Evolutionary conservation across 1,284 basidiomycete species (phyloP).

Genomic region (Meira nashicola): DNA sequence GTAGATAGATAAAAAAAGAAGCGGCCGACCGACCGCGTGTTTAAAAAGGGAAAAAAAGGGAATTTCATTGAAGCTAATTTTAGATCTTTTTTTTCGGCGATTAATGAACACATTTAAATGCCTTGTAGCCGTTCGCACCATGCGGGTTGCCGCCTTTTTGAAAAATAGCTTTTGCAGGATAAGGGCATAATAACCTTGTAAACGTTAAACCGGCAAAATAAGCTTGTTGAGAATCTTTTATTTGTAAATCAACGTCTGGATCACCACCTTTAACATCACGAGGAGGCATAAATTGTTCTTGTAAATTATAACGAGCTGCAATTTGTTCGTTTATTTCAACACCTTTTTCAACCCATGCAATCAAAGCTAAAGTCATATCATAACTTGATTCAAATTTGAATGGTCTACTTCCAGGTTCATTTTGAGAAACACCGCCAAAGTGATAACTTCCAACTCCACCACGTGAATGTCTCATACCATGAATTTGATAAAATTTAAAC

Average conservation of each 20-base stretch:
- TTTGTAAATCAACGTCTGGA: not conserved
- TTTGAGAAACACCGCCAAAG: slow-evolving; percentile 17
- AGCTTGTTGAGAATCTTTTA: slow-evolving; percentile 3
- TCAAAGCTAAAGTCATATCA: slow-evolving; percentile 19
- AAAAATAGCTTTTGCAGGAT: slow-evolving; percentile 14
- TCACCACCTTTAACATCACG: not conserved
- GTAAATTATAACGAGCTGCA: slow-evolving; percentile 16
- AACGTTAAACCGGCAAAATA: slow-evolving; percentile 10
- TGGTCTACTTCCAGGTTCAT: slow-evolving; percentile 18
- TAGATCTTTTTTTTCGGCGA: no score
- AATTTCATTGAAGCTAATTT: no score
- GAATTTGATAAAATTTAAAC: slow-evolving; percentile 26
- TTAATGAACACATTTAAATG: no score
- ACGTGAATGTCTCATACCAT: slow-evolving; percentile 31
- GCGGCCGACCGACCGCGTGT: no score
- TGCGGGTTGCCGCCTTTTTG: slow-evolving; percentile 9
- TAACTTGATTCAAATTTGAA: slow-evolving; percentile 16
- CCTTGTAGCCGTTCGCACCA: no score
- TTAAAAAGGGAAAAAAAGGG: no score
- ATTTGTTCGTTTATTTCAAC: slow-evolving; percentile 3
- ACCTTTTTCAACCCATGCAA: slow-evolving; percentile 18
- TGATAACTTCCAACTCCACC: slow-evolving; percentile 17
- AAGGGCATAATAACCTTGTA: slow-evolving; percentile 24
- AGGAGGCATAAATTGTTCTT: slow-evolving; percentile 3
- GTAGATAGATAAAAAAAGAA: no score